Percentiles rank a stretch among this genome's conserved stretches.
Conservation (phyloP, 2,329 filamentous ascomycete genomes). For the Ophiostoma ulmi region DNA sequence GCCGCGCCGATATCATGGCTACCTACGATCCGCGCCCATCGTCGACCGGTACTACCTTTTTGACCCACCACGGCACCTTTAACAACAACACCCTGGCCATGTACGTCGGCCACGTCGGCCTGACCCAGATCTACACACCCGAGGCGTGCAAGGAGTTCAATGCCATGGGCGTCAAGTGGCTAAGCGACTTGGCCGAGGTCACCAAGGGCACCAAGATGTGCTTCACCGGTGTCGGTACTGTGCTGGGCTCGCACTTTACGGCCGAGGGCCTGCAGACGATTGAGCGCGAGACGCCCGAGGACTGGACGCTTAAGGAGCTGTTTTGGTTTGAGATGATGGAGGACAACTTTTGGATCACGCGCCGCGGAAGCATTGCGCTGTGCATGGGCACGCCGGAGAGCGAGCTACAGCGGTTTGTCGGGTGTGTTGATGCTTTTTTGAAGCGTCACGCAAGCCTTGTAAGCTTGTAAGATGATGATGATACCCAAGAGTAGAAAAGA, state of each 20-base stretch:
- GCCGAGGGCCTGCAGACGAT: conserved; percentile 19
- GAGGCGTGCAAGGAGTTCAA: conserved; percentile 34
- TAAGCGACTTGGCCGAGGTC: conserved; percentile 33
- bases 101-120: conserved; percentile 45
- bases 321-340: conserved; percentile 28
- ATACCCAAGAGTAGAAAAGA: background rate
- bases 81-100: conserved; percentile 59
- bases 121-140: conserved; percentile 37
- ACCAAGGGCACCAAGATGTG: conserved; percentile 36
- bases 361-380: conserved; percentile 26
- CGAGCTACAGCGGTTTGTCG: conserved; percentile 46
- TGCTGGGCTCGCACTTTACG: conserved; percentile 37
- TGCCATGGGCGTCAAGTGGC: conserved; percentile 32
- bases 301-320: conserved; percentile 27
- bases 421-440: conserved; percentile 19
- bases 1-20: conserved; percentile 59
- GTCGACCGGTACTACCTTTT: conserved; percentile 10
- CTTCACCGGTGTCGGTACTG: conserved; percentile 38
- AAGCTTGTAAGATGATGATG: conserved; percentile 11
- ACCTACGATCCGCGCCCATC: conserved; percentile 59
- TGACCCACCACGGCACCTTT: conserved; percentile 56
- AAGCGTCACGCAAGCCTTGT: conserved; percentile 22
- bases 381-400: conserved; percentile 25
- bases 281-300: conserved; percentile 24
- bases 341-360: conserved; percentile 26